Base-by-base conservation (phyloP, 495 filamentous ascomycete species). In the Xylaria venustula region DNA sequence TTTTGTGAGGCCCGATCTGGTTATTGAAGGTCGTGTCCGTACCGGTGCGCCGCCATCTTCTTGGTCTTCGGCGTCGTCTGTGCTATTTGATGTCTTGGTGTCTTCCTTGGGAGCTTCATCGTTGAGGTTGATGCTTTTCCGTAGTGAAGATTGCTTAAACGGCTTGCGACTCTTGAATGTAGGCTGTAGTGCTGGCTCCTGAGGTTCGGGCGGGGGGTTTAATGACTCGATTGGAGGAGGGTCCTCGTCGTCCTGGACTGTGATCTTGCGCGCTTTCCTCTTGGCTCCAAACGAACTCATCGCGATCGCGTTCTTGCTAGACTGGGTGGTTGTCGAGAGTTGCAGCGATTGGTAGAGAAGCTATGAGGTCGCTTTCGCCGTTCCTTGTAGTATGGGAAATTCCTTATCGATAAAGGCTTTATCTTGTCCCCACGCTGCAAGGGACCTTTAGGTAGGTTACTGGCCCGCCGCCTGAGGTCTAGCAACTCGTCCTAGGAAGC, bases 191-290 rank as follows among this genome's bases (percentile, higher is more conserved):
- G 65, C 64, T 7, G 67, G 68, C 58, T 67, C 74, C 41, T 73
- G 69, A 11, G 62, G 57, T 51, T 74, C 70, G 47, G 70, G 70
- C 52, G 67, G 63, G 22, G 65, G 69, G 17, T 67, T 73, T 44
- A 71, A 42, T 1, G 69, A 56, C 23, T 65, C 54, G 26, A 53
- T 32, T 45, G 49, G 57, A 30, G 59, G 70, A 40, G 45, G 23
- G 40, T 67, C 68, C 11, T 88, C 84, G 47, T 89, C 86, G 37
- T 89, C 87, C 60, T 86, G 82, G 0, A 84, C 83, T 20, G 85
- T 85, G 63, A 95, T 87, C 71, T 89, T 88, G 58, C 89, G 86
- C 23, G 89, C 81, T 64, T 90, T 90, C 52, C 90, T 84, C 62
- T 89, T 87, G 30, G 85, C 82, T 6, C 77, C 79, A 63, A 91